Evolutionary conservation across 352 stramenopile genomes (phyloP).

Genomic region (Phytophthora cryptogea): DNA sequence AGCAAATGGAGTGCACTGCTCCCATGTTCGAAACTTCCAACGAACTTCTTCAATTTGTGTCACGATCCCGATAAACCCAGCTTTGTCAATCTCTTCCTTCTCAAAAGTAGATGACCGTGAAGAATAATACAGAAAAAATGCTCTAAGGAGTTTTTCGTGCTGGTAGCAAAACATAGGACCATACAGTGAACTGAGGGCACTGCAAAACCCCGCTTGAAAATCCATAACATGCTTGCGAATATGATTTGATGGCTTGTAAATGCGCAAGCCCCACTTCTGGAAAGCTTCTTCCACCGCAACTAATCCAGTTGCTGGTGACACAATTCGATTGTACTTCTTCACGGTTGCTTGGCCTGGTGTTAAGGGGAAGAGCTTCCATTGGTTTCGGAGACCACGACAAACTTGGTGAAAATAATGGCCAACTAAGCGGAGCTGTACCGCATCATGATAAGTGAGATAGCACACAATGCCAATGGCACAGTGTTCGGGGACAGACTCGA

Average conservation of each 20-base stretch:
- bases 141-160: slow-evolving; percentile 46
- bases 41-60: slow-evolving; percentile 65
- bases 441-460: slow-evolving; percentile 60
- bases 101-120: not conserved
- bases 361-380: slow-evolving; percentile 59
- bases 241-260: slow-evolving; percentile 47
- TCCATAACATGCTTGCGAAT: slow-evolving; percentile 61
- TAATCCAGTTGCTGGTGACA: slow-evolving; percentile 46
- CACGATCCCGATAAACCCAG: slow-evolving; percentile 62
- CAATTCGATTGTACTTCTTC: slow-evolving; percentile 42
- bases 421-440: slow-evolving; percentile 42
- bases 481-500: slow-evolving; percentile 33
- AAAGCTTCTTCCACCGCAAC: slow-evolving; percentile 55
- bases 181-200: slow-evolving; percentile 55
- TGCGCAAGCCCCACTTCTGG: slow-evolving; percentile 57
- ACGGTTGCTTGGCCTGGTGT: slow-evolving; percentile 29
- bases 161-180: slow-evolving; percentile 58
- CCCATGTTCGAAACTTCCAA: slow-evolving; percentile 43
- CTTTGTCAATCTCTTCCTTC: slow-evolving; percentile 47
- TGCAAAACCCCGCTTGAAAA: slow-evolving; percentile 54
- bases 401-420: slow-evolving; percentile 44
- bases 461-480: slow-evolving; percentile 30
- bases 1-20: slow-evolving; percentile 42
- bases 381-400: slow-evolving; percentile 47
- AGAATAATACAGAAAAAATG: slow-evolving; percentile 46